Base-by-base conservation (phyloP, 106 monocot genomes). In the Cymbidium sinense region DNA sequence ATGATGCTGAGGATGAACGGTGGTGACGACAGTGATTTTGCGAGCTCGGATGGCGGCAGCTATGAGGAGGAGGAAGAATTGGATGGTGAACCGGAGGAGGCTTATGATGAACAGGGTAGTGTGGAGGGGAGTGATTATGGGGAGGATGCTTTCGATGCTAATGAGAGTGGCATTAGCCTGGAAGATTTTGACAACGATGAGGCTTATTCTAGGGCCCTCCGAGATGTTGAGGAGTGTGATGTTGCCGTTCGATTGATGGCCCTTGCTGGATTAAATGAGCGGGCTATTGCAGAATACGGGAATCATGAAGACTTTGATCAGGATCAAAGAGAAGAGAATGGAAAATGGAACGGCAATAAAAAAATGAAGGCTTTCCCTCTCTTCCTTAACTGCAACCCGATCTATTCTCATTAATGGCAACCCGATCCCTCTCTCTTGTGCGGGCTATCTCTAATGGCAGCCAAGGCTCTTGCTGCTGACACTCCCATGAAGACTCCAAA, bases 171-270 rank as follows among this genome's bases (percentile, higher is more conserved):
- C 31, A 77, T 88, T 28, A 86, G 94, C 71, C 86, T 84, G 2
- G 87, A 84, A 0, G 91, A 94, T 37, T 94, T 88, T 75, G 88
- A 85, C 51, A 82, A 83, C 64, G 98, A 94, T 50, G 98, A 99
- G 77, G 90, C 92, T 0, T 99, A 83, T 82, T 92, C 94, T 0
- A 85, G 92, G 86, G 98, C 90, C 23, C 76, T 99, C 74, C 98
- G 94, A 85, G 94, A 94, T 7, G 94, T 84, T 0, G 98, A 92
- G 76, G 92, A 90, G 77, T 84, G 83, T 36, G 90, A 85, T 19
- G 79, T 94, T 13, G 94, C 94, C 33, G 79, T 77, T 13, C 85
- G 88, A 34, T 86, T 99, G 82, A 92, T 92, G 94, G 86, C 83
- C 0, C 84, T 94, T 73, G 80, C 94, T 15, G 96, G 96, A 29